These are phyloP conservation scores for Chlamydomonas sp. DNA, from an alignment of 139 green algal genomes.

Conservation along the genomic window DNA sequence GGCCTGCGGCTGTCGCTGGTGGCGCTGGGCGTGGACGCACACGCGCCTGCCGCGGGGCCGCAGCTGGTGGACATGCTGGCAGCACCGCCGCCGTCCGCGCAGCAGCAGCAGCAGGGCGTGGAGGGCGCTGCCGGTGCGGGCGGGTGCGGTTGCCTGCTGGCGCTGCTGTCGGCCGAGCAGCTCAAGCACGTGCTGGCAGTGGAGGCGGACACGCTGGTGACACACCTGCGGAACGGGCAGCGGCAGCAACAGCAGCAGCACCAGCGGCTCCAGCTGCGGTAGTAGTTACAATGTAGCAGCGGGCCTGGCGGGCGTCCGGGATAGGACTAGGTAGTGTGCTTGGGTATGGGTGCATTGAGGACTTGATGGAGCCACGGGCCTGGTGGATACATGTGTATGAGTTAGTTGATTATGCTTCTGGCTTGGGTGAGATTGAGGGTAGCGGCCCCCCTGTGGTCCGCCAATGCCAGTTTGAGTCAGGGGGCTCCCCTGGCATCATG, in stretches of 20 bases:
- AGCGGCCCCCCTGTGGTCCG: too few species aligned
- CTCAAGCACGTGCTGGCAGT: constrained; percentile 7
- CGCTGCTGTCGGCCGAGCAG: constrained; percentile 12
- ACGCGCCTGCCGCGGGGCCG: not conserved
- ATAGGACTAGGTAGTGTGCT: too few species aligned
- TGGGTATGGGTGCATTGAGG: too few species aligned
- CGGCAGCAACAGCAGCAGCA: not conserved
- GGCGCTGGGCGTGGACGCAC: constrained; percentile 15
- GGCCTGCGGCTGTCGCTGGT: constrained; percentile 29
- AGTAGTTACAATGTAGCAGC: not conserved
- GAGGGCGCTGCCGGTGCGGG: not conserved
- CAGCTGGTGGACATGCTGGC: constrained; percentile 39
- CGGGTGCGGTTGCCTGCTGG: not conserved
- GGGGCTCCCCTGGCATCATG: too few species aligned
- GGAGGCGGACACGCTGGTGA: constrained; percentile 28
- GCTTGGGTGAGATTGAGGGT: too few species aligned
- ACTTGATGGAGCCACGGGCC: too few species aligned
- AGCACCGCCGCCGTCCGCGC: not conserved
- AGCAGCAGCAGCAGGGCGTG: not conserved
- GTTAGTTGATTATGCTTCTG: too few species aligned
- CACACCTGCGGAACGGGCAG: constrained; percentile 23
- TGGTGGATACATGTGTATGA: too few species aligned
- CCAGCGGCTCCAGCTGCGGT: not conserved
- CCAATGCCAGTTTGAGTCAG: too few species aligned
- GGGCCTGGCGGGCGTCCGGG: too few species aligned